Evolutionary conservation across 179 eudicot genomes (phyloP).

Genomic region (Spinacia oleracea): DNA sequence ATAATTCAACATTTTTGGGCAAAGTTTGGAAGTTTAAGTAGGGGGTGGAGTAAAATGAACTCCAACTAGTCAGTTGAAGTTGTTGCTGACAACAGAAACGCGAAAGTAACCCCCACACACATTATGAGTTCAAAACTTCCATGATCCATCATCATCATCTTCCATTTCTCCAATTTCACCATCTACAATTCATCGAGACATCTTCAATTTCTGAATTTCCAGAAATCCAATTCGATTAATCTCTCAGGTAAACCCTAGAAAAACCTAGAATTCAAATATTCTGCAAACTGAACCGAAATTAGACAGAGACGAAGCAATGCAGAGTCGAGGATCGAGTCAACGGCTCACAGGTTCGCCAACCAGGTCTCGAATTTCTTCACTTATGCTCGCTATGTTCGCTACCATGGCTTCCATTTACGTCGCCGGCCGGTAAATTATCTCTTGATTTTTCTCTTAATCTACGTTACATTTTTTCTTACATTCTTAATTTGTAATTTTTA

Average conservation of each 20-base stretch:
- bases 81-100: constrained; percentile 9
- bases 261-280: neutral
- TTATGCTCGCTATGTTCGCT: constrained; percentile 77
- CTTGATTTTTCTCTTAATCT: neutral
- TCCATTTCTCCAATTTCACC: constrained; percentile 4
- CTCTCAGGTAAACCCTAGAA: neutral
- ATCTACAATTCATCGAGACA: neutral
- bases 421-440: constrained; percentile 60
- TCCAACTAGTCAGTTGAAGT: constrained; percentile 4
- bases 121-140: neutral
- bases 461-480: neutral
- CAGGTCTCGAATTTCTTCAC: constrained; percentile 50
- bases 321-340: constrained; percentile 53
- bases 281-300: neutral
- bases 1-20: no score
- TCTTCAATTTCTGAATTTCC: no score
- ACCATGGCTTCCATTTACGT: constrained; percentile 80
- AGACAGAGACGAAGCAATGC: constrained; percentile 39
- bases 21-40: no score
- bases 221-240: constrained; percentile 11
- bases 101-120: constrained; percentile 5
- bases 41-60: neutral
- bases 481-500: neutral
- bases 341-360: constrained; percentile 48
- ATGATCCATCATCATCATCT: constrained; percentile 9